Conservation (phyloP, 768 basidiomycete genomes). For the Fomitopsis pulvina region DNA sequence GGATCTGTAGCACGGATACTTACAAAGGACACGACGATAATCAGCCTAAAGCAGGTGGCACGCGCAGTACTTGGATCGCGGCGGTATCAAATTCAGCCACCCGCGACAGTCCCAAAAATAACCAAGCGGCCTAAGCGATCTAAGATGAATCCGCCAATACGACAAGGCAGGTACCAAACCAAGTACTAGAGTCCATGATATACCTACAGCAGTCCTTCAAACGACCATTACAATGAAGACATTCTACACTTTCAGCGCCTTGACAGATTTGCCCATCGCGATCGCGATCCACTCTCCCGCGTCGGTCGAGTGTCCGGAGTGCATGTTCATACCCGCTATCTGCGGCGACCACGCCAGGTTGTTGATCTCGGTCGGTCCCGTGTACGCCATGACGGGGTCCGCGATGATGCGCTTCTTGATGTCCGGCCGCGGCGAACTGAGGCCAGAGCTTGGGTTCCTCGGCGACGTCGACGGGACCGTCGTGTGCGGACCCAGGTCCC, state of each 20-base stretch:
- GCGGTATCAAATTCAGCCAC: not conserved
- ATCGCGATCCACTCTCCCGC: constrained; percentile 86
- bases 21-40: no score
- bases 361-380: constrained; percentile 69
- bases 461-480: constrained; percentile 56
- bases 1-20: no score
- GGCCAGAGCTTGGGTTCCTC: constrained; percentile 58
- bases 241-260: constrained; percentile 69
- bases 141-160: not conserved
- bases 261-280: constrained; percentile 75
- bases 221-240: not conserved
- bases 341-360: constrained; percentile 87
- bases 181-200: not conserved
- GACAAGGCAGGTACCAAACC: not conserved
- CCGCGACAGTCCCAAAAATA: not conserved
- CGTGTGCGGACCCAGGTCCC: constrained; percentile 74
- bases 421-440: constrained; percentile 79
- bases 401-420: constrained; percentile 67
- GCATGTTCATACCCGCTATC: constrained; percentile 71
- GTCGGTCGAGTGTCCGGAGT: constrained; percentile 63
- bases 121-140: not conserved
- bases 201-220: not conserved
- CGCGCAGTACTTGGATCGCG: no score
- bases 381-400: constrained; percentile 82
- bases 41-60: no score